Evolutionary conservation across 139 green algal genomes (phyloP).

Genomic region (Closterium sp.): DNA sequence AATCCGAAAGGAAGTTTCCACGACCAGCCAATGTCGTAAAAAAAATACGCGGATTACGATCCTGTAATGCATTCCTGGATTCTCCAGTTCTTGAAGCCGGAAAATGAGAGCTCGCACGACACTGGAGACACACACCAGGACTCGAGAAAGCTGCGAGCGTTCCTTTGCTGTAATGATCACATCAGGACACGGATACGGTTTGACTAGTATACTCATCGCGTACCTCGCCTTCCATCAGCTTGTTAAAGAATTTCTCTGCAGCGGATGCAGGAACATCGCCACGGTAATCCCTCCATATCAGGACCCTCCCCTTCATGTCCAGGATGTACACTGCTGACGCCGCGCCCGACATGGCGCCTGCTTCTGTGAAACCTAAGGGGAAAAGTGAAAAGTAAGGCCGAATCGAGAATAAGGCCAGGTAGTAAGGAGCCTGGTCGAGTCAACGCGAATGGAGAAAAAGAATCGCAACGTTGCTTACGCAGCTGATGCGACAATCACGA

Average conservation of each 20-base stretch:
- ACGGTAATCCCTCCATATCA: slow-evolving; percentile 81
- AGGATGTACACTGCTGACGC: slow-evolving; percentile 66
- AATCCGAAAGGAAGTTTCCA: background rate
- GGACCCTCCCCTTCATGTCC: slow-evolving; percentile 53
- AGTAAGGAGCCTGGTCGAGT: background rate
- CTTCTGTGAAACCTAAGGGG: slow-evolving; percentile 7
- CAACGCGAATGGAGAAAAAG: background rate
- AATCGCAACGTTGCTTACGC: too few relatives aligned
- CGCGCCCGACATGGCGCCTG: slow-evolving; percentile 60
- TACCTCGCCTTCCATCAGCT: slow-evolving; percentile 55
- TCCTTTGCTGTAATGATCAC: background rate
- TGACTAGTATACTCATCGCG: background rate
- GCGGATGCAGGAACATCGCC: slow-evolving; percentile 75
- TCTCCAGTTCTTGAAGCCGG: background rate
- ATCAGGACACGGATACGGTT: background rate
- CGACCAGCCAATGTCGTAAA: background rate
- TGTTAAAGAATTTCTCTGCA: slow-evolving; percentile 81
- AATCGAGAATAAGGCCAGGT: background rate
- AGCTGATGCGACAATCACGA: background rate
- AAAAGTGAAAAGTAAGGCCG: background rate
- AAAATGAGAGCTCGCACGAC: background rate
- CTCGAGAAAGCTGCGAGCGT: background rate
- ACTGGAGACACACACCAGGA: background rate
- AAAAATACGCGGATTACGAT: background rate
- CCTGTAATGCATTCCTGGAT: background rate